Evolutionary conservation across 805 yeast species (phyloP).

Genomic region (Isabelozyma heimii): DNA sequence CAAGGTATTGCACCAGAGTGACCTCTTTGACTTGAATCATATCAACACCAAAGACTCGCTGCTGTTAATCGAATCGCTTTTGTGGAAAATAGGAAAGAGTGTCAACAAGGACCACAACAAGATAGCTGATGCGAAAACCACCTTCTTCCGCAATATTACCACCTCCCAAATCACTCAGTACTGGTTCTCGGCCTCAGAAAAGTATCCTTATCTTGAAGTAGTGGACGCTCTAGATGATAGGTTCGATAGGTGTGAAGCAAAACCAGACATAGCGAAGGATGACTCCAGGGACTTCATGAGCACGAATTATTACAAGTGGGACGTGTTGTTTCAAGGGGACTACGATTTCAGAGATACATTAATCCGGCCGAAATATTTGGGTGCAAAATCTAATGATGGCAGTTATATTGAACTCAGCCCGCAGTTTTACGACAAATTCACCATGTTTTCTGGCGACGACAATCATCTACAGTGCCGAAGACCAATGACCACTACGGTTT

Average conservation of each 20-base stretch:
- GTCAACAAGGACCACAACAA: neutral
- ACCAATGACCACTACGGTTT: slow-evolving; percentile 18
- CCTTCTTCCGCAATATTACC: slow-evolving; percentile 14
- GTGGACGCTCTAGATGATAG: slow-evolving; percentile 13
- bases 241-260: slow-evolving; percentile 29
- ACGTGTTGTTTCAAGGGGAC: slow-evolving; percentile 46
- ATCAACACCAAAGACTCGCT: neutral
- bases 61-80: slow-evolving; percentile 1
- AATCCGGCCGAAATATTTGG: slow-evolving; percentile 38
- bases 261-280: slow-evolving; percentile 14
- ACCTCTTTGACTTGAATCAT: neutral
- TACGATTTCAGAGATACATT: slow-evolving; percentile 37
- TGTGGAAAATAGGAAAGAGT: slow-evolving; percentile 6
- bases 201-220: slow-evolving; percentile 5
- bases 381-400: slow-evolving; percentile 15
- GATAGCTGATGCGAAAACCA: slow-evolving; percentile 1
- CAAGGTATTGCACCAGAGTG: neutral
- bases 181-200: slow-evolving; percentile 9
- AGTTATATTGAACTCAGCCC: slow-evolving; percentile 27
- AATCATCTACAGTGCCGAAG: slow-evolving; percentile 33
- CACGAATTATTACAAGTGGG: slow-evolving; percentile 39
- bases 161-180: slow-evolving; percentile 6
- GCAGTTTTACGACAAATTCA: slow-evolving; percentile 24
- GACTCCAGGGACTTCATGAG: slow-evolving; percentile 15
- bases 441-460: slow-evolving; percentile 20